A percentile compares a stretch with the other conserved stretches of the same genome.
Conservation (phyloP, 768 basidiomycete species). For the Suillus clintonianus region DNA sequence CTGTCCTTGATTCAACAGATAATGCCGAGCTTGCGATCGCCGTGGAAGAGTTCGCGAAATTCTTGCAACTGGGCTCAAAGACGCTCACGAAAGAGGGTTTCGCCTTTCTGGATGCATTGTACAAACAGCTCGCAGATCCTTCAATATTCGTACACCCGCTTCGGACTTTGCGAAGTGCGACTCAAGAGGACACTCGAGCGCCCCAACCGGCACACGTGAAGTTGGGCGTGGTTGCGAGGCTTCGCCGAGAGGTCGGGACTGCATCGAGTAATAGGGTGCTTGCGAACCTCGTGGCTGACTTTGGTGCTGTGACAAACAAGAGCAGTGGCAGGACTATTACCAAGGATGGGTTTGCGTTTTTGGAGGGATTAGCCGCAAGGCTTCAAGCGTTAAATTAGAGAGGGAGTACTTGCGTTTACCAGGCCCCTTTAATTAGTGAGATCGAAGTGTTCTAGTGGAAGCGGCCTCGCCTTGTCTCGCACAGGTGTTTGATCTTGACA, state of each 20-base stretch:
- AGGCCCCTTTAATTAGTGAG: not conserved
- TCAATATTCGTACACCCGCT: conserved; percentile 57
- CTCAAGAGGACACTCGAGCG: conserved; percentile 39
- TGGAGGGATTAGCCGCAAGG: conserved; percentile 60
- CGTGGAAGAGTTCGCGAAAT: conserved; percentile 61
- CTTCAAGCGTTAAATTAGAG: conserved; percentile 36
- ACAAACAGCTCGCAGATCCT: conserved; percentile 72
- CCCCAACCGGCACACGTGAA: conserved; percentile 55
- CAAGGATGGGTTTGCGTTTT: conserved; percentile 74
- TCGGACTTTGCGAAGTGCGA: conserved; percentile 44
- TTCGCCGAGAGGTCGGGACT: conserved; percentile 53
- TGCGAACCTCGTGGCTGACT: conserved; percentile 67
- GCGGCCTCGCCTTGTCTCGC: not conserved
- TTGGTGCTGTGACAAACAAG: conserved; percentile 67
- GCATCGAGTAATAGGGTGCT: conserved; percentile 58
- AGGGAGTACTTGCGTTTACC: not conserved
- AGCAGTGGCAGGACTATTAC: conserved; percentile 72
- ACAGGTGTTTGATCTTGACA: not conserved
- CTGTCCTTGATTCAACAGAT: conserved; percentile 48
- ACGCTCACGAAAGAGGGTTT: conserved; percentile 72
- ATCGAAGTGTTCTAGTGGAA: not conserved
- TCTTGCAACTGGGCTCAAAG: conserved; percentile 61
- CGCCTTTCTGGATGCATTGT: conserved; percentile 65
- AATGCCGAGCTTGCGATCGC: conserved; percentile 54
- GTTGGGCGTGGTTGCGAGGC: conserved; percentile 57